phyloP scores from a whole-genome alignment of 768 basidiomycete genomes.

The Naganishia vishniacii region DNA sequence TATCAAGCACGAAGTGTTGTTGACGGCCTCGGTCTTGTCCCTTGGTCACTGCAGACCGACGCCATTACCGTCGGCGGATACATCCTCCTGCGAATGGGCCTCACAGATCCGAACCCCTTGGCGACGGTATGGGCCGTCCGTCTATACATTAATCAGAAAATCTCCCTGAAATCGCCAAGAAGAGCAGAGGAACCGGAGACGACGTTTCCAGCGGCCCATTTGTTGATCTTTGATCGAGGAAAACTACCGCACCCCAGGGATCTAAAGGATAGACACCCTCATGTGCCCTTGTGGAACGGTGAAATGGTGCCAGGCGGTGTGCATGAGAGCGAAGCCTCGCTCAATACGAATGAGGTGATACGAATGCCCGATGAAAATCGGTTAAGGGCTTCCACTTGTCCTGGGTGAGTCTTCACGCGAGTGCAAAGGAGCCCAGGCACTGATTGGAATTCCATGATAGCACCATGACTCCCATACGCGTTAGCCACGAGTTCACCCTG shows the following conservation, averaged over 20 bases:
- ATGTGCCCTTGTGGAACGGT: constrained; percentile 38
- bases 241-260: constrained; percentile 13
- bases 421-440: background rate
- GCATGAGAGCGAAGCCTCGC: constrained; percentile 24
- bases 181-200: constrained; percentile 37
- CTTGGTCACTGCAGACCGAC: constrained; percentile 27
- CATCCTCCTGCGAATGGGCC: constrained; percentile 12
- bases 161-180: constrained; percentile 37
- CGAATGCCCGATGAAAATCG: constrained; percentile 42
- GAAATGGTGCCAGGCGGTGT: constrained; percentile 28
- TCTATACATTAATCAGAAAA: constrained; percentile 36
- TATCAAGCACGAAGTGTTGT: constrained; percentile 11
- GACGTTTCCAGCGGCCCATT: constrained; percentile 27
- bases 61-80: constrained; percentile 28
- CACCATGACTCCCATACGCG: constrained; percentile 45
- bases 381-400: constrained; percentile 39
- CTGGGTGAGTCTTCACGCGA: constrained; percentile 34
- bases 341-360: constrained; percentile 16
- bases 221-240: constrained; percentile 24
- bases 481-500: constrained; percentile 36
- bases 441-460: constrained; percentile 28
- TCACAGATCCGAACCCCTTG: constrained; percentile 16
- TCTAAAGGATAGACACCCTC: constrained; percentile 21
- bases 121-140: constrained; percentile 40
- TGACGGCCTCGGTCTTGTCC: constrained; percentile 21